Evolutionary conservation across 169 alveolate species (phyloP), one percentile per base, ranked within the genome.

Genomic region (Eimeria maxima): DNA sequence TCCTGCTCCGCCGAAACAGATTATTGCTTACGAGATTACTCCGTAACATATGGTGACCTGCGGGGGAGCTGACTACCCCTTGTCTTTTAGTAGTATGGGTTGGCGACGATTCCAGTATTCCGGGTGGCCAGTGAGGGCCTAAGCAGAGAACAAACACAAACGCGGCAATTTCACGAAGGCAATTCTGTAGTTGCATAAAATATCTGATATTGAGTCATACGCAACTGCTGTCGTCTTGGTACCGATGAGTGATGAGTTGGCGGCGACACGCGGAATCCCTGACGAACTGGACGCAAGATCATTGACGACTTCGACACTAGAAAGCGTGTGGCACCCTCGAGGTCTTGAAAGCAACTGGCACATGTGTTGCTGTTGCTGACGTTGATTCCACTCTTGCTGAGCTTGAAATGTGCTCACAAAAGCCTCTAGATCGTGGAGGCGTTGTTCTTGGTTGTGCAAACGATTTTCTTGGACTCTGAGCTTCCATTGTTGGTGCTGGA

Each of bases 341-440:
- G 87, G 14, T 76, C 87, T 76, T 76, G 87, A 47, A 47, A 76
- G 87, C 14, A 76, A 47, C 22, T 76, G 69, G 57, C 91, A 47
- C 91, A 27, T 14, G 22, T 83, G 73, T 22, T 83, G 91, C 53
- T 83, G 74, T 6, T 80, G 45, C 14, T 83, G 91, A 53, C 65
- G 91, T 60, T 83, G 91, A 33, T 83, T 57, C 91, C 91, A 83
- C 14, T 83, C 74, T 33, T 83, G 91, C 69, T 83, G 91, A 3
- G 73, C 69, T 20, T 83, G 91, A 4, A 50, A 29, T n/a, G 91
- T 53, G 73, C 73, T 33, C 33, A 83, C 69, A 42, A 83, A 16
- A 38, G 69, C 73, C 91, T 83, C 91, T n/a, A 83, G 55, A 53
- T 83, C 74, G 29, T 57, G 91, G 14, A 83, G 69, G 33, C 91